Evolutionary conservation across 495 filamentous ascomycete species (phyloP).

Genomic region (Massariosphaeria phaeospora): DNA sequence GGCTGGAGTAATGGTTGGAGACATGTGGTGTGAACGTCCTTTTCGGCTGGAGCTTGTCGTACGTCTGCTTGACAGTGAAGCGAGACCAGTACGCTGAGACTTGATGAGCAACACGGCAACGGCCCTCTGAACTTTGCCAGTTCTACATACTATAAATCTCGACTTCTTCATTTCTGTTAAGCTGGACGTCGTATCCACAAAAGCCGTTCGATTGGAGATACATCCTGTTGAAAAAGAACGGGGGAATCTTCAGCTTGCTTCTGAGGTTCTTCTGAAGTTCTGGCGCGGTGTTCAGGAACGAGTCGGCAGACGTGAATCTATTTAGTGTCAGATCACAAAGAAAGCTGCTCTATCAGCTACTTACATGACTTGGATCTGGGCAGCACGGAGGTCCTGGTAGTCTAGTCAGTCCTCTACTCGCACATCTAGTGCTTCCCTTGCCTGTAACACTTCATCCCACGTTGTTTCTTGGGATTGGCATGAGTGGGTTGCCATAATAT

Average conservation of each 20-base stretch:
- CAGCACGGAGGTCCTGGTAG: neutral
- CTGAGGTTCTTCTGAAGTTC: conserved; percentile 2
- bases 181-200: neutral
- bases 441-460: neutral
- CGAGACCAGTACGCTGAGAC: conserved; percentile 1
- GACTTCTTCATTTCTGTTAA: neutral
- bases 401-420: neutral
- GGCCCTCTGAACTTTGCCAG: neutral
- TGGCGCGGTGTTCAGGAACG: conserved; percentile 2
- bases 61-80: conserved; percentile 12
- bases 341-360: neutral
- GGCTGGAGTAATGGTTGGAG: neutral
- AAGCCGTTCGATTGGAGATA: conserved; percentile 12
- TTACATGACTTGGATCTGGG: neutral
- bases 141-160: neutral
- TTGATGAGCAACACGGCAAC: neutral
- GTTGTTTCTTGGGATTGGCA: neutral
- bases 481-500: neutral
- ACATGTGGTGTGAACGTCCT: conserved; percentile 9
- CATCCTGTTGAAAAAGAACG: conserved; percentile 6
- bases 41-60: conserved; percentile 6
- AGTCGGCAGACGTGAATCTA: conserved; percentile 2
- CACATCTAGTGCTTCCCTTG: neutral
- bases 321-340: neutral
- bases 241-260: conserved; percentile 3